Evolutionary conservation across 2,329 filamentous ascomycete species (phyloP).

Genomic region (Hymenoscyphus fraxineus): DNA sequence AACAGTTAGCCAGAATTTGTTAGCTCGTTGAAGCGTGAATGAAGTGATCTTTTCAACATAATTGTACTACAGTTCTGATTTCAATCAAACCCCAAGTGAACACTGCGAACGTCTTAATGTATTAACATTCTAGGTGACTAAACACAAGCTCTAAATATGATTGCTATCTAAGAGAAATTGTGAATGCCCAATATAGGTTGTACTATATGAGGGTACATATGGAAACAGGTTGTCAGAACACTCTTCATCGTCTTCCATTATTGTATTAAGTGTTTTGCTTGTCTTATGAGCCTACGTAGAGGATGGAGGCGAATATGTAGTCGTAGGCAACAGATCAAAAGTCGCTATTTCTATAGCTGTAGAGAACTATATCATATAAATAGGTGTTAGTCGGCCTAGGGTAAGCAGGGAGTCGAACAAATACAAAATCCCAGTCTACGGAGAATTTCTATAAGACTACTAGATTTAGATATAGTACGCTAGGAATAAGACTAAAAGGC

Average conservation of each 20-base stretch:
- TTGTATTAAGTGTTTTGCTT: conserved; percentile 58
- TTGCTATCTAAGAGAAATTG: too few species aligned
- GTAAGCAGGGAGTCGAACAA: conserved; percentile 10
- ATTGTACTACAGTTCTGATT: too few species aligned
- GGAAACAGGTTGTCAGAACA: conserved; percentile 3
- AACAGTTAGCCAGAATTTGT: too few species aligned
- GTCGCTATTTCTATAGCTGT: conserved; percentile 32
- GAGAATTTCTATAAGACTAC: conserved; percentile 29
- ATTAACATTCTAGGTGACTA: too few species aligned
- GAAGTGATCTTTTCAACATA: too few species aligned
- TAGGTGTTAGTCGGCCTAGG: conserved; percentile 2
- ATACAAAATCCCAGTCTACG: conserved; percentile 20
- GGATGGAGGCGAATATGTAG: conserved; percentile 46
- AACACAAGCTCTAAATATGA: too few species aligned
- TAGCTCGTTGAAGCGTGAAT: too few species aligned
- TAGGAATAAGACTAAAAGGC: conserved; percentile 33
- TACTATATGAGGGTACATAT: too few species aligned
- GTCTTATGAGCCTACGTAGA: conserved; percentile 51
- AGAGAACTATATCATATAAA: conserved; percentile 16
- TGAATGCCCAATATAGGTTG: too few species aligned
- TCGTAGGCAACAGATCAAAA: conserved; percentile 43
- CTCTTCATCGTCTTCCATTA: conserved; percentile 53
- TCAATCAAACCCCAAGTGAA: too few species aligned
- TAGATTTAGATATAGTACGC: conserved; percentile 25
- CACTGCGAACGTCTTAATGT: too few species aligned